Evolutionary conservation across 805 yeast species (phyloP).

Genomic region (Kregervanrija fluxuum): DNA sequence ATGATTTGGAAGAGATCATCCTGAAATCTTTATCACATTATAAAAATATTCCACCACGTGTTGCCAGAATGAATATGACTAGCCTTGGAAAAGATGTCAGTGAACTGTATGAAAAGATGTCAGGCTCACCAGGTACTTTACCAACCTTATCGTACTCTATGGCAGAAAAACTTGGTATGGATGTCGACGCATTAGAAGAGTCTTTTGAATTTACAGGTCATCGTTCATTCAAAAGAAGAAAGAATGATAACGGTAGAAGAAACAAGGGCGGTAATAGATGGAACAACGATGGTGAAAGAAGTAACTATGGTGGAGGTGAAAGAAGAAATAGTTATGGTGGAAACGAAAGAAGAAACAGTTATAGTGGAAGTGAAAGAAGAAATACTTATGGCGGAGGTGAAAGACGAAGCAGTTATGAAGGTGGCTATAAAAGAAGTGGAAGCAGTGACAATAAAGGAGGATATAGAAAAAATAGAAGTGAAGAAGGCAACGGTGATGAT

Average conservation of each 20-base stretch:
- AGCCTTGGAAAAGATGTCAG: slow-evolving; percentile 28
- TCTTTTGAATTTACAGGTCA: slow-evolving; percentile 27
- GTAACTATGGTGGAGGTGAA: slow-evolving; percentile 5
- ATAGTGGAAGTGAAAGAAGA: slow-evolving; percentile 4
- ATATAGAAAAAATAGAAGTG: no score
- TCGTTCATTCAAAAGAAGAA: slow-evolving; percentile 7
- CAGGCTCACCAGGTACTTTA: slow-evolving; percentile 12
- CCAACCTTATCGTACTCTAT: slow-evolving; percentile 12
- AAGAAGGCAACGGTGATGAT: no score
- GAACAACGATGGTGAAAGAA: slow-evolving; percentile 4
- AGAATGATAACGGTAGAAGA: slow-evolving; percentile 6
- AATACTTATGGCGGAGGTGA: slow-evolving; percentile 7
- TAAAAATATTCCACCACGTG: slow-evolving; percentile 16
- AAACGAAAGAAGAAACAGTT: slow-evolving; percentile 1
- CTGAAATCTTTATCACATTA: slow-evolving; percentile 12
- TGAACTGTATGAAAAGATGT: slow-evolving; percentile 22
- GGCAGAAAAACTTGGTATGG: slow-evolving; percentile 24
- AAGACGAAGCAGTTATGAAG: slow-evolving; percentile 3
- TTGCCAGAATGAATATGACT: slow-evolving; percentile 26
- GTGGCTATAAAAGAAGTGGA: slow-evolving; percentile 1
- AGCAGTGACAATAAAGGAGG: no score
- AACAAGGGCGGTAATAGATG: slow-evolving; percentile 14
- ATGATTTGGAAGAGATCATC: slow-evolving; percentile 12
- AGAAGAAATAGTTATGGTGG: slow-evolving; percentile 6
- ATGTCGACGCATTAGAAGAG: slow-evolving; percentile 18